phyloP scores from a whole-genome alignment of 2,329 filamentous ascomycete genomes.

The Mycosphaerelloides madeirae region DNA sequence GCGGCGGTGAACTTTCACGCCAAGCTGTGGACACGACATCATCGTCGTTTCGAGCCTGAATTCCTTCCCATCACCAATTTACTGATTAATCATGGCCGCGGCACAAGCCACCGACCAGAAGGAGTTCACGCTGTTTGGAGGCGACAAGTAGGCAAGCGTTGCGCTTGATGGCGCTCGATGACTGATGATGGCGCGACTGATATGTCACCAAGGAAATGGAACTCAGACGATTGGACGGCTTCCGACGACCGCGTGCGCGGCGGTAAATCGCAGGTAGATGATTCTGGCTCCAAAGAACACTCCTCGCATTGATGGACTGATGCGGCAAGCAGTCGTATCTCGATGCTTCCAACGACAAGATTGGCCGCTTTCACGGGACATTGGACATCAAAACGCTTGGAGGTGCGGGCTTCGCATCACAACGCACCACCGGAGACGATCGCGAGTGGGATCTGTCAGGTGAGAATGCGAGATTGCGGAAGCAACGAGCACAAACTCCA shows the following conservation, averaged over 20 bases:
- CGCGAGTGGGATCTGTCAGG: constrained; percentile 57
- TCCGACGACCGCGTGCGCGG: constrained; percentile 75
- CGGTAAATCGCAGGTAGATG: constrained; percentile 55
- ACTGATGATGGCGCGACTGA: neutral
- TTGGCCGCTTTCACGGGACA: constrained; percentile 58
- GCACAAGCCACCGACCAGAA: constrained; percentile 10
- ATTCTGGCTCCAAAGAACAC: constrained; percentile 9
- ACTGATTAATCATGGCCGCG: constrained; percentile 3
- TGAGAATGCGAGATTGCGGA: constrained; percentile 44
- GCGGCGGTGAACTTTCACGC: too few relatives aligned
- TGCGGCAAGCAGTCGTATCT: constrained; percentile 39
- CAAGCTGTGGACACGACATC: too few relatives aligned
- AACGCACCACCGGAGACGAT: constrained; percentile 58
- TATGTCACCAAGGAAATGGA: constrained; percentile 51
- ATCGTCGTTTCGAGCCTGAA: too few relatives aligned
- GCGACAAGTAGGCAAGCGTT: constrained; percentile 23
- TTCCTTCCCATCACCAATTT: neutral
- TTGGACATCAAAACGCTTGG: constrained; percentile 72
- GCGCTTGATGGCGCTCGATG: neutral
- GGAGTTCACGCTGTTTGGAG: constrained; percentile 30
- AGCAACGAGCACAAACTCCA: too few relatives aligned
- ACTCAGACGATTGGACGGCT: constrained; percentile 57
- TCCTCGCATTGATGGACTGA: neutral
- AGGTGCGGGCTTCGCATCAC: constrained; percentile 77
- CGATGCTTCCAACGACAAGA: constrained; percentile 33